A percentile compares a stretch with the other conserved stretches of the same genome.
These are phyloP conservation scores for Alternaria sp. DNA, from an alignment of 2,329 filamentous ascomycete genomes.

Conservation along the genomic window DNA sequence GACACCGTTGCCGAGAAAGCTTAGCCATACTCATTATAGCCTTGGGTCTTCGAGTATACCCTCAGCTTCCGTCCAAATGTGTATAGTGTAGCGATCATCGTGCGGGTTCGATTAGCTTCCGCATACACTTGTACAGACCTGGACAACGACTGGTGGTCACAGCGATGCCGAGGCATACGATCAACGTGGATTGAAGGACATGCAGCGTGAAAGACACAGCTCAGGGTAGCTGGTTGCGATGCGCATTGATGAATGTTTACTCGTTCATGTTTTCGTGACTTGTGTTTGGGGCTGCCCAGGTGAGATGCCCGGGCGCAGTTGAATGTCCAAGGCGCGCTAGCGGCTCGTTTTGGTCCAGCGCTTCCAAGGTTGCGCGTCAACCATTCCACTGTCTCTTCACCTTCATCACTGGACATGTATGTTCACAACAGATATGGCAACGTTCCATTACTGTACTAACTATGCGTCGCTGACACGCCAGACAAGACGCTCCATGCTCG, in stretches of 20 bases:
- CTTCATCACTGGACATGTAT: not conserved
- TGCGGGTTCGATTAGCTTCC: not conserved
- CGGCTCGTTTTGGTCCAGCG: not conserved
- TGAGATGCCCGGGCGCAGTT: not conserved
- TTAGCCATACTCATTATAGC: not conserved
- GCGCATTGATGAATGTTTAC: not conserved
- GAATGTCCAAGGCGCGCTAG: not conserved
- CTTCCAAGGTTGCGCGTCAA: not conserved
- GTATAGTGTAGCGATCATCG: not conserved
- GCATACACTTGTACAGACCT: not conserved
- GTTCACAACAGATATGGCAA: not conserved
- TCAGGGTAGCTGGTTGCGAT: not conserved
- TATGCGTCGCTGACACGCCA: slow-evolving; percentile 37
- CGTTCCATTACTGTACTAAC: not conserved
- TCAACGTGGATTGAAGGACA: not conserved
- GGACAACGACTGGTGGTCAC: not conserved
- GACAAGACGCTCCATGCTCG: slow-evolving; percentile 55
- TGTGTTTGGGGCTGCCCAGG: not conserved
- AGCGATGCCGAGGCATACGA: not conserved
- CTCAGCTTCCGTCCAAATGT: not conserved
- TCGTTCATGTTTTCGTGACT: not conserved
- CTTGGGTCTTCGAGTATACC: not conserved
- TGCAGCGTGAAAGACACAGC: not conserved
- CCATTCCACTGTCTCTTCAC: not conserved
- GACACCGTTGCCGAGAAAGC: not conserved